Evolutionary conservation across 179 eudicot genomes (phyloP).

Genomic region (Spinacia oleracea): DNA sequence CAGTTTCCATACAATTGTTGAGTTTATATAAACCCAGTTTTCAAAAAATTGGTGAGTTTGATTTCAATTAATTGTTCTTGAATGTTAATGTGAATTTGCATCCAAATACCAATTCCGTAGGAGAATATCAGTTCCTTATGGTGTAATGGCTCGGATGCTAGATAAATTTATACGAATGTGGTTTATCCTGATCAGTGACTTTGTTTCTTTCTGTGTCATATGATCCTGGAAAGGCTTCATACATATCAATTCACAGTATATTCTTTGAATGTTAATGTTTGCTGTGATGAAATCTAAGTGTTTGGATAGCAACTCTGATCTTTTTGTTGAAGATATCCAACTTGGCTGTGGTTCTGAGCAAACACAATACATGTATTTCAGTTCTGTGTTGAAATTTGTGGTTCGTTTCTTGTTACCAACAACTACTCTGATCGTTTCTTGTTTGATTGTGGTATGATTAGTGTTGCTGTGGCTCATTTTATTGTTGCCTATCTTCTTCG

Average conservation of each 20-base stretch:
- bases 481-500: too few species aligned
- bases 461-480: too few species aligned
- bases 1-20: too few species aligned
- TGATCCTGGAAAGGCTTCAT: conserved; percentile 60
- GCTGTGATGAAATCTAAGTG: conserved; percentile 12
- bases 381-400: too few species aligned
- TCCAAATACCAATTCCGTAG: conserved; percentile 63
- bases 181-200: conserved; percentile 64
- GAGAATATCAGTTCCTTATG: conserved; percentile 49
- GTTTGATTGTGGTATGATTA: too few species aligned
- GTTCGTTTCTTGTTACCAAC: too few species aligned
- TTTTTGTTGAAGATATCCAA: conserved; percentile 26
- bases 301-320: conserved; percentile 32
- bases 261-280: neutral
- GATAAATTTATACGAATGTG: conserved; percentile 26
- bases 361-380: too few species aligned
- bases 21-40: too few species aligned
- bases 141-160: conserved; percentile 70
- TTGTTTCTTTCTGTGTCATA: conserved; percentile 32
- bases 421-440: too few species aligned
- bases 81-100: conserved; percentile 13
- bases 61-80: too few species aligned
- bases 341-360: conserved; percentile 31
- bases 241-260: conserved; percentile 23
- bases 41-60: too few species aligned